These are phyloP conservation scores for Phytopythium helicoides DNA, from an alignment of 352 stramenopile genomes.

Conservation along the genomic window DNA sequence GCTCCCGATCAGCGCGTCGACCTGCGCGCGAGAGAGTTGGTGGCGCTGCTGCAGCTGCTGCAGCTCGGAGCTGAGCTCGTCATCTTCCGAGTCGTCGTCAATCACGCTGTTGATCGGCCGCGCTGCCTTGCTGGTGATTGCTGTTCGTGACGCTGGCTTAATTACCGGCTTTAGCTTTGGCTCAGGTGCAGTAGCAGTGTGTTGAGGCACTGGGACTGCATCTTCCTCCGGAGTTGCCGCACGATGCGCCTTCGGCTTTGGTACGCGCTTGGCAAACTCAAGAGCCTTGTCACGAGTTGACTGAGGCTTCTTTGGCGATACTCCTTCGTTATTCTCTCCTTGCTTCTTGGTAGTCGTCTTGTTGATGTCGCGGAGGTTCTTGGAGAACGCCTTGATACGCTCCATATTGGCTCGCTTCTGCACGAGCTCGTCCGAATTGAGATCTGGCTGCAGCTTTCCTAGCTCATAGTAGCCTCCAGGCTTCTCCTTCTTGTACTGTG, in stretches of 20 bases:
- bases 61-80: slow-evolving; percentile 61
- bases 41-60: slow-evolving; percentile 68
- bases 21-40: slow-evolving; percentile 65
- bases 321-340: slow-evolving; percentile 16
- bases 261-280: slow-evolving; percentile 78
- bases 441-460: slow-evolving; percentile 85
- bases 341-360: slow-evolving; percentile 45
- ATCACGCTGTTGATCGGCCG: slow-evolving; percentile 50
- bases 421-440: slow-evolving; percentile 78
- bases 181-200: neutral
- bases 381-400: slow-evolving; percentile 82
- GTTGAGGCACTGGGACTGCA: neutral
- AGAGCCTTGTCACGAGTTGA: slow-evolving; percentile 73
- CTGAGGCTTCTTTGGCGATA: slow-evolving; percentile 30
- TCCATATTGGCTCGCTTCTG: slow-evolving; percentile 78
- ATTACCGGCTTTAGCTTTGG: slow-evolving; percentile 3
- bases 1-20: slow-evolving; percentile 65
- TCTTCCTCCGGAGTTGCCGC: slow-evolving; percentile 22
- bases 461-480: slow-evolving; percentile 83
- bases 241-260: slow-evolving; percentile 50
- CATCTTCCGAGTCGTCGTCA: slow-evolving; percentile 59
- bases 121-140: slow-evolving; percentile 12
- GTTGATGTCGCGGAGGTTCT: slow-evolving; percentile 77
- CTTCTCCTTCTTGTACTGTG: slow-evolving; percentile 88
- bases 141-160: slow-evolving; percentile 17